These are phyloP conservation scores for Xylaria multiplex DNA, from an alignment of 2,329 filamentous ascomycete species.

Conservation along the genomic window DNA sequence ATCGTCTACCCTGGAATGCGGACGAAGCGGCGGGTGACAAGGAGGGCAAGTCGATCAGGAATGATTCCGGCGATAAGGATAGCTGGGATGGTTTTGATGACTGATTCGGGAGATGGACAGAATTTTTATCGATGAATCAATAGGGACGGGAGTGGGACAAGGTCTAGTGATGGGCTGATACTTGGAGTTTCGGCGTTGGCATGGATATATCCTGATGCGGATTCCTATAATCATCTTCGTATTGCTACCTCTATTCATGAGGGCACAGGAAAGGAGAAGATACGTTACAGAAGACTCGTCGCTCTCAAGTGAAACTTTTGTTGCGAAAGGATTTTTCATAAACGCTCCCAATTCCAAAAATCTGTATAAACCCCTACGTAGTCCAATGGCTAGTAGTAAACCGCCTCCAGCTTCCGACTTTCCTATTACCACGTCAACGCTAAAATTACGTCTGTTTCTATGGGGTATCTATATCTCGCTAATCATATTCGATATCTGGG, in stretches of 20 bases:
- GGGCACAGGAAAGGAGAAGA: conserved; percentile 8
- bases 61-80: conserved; percentile 57
- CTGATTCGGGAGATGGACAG: conserved; percentile 49
- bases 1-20: conserved; percentile 73
- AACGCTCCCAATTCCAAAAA: conserved; percentile 16
- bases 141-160: background rate
- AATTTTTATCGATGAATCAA: background rate
- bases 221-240: conserved; percentile 28
- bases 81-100: conserved; percentile 78
- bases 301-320: conserved; percentile 5
- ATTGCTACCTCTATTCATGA: conserved; percentile 24
- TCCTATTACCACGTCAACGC: conserved; percentile 1
- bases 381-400: conserved; percentile 3
- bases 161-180: conserved; percentile 9
- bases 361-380: conserved; percentile 7
- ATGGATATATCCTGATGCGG: conserved; percentile 39
- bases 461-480: conserved; percentile 36
- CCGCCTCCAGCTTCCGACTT: conserved; percentile 5
- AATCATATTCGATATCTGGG: conserved; percentile 8
- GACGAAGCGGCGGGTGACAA: conserved; percentile 51
- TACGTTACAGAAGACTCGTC: conserved; percentile 7
- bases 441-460: conserved; percentile 22
- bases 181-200: conserved; percentile 37
- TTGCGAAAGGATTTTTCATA: conserved; percentile 3
- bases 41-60: conserved; percentile 48